Percentiles rank a stretch among this genome's conserved stretches.
phyloP scores from a whole-genome alignment of 768 basidiomycete species.

The Serendipita sp. region DNA sequence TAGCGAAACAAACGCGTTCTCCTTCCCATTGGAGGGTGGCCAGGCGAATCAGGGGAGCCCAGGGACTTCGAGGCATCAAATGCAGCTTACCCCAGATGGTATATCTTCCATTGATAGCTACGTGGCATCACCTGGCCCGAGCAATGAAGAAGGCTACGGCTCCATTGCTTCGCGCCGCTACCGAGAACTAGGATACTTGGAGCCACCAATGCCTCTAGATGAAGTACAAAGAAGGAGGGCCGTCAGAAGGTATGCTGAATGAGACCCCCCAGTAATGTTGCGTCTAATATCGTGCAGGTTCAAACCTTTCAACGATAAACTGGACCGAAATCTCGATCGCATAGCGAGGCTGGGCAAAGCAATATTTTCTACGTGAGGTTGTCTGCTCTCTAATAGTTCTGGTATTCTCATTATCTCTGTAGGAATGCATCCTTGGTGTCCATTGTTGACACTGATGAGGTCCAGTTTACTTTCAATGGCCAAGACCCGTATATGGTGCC shows the following conservation, averaged over 20 bases:
- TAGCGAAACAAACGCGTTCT: conserved; percentile 5
- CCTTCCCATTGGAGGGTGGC: not conserved
- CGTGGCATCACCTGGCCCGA: too few species aligned
- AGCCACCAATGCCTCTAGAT: not conserved
- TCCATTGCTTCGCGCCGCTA: conserved; percentile 8
- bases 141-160: not conserved
- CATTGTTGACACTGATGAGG: not conserved
- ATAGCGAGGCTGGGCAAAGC: conserved; percentile 86
- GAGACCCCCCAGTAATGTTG: not conserved
- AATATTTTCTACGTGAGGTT: conserved; percentile 39
- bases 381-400: too few species aligned
- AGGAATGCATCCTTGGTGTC: conserved; percentile 1
- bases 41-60: not conserved
- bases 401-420: not conserved
- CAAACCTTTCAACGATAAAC: conserved; percentile 75
- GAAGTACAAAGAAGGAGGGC: not conserved
- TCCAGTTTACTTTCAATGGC: conserved; percentile 4
- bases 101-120: too few species aligned
- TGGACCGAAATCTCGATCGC: conserved; percentile 84
- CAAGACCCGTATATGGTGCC: conserved; percentile 2
- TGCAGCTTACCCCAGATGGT: too few species aligned
- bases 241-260: conserved; percentile 52
- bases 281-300: conserved; percentile 32
- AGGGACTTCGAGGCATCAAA: too few species aligned
- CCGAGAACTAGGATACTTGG: conserved; percentile 19